phyloP scores from a whole-genome alignment of 148 eudicot genomes.

The Diospyros lotus region DNA sequence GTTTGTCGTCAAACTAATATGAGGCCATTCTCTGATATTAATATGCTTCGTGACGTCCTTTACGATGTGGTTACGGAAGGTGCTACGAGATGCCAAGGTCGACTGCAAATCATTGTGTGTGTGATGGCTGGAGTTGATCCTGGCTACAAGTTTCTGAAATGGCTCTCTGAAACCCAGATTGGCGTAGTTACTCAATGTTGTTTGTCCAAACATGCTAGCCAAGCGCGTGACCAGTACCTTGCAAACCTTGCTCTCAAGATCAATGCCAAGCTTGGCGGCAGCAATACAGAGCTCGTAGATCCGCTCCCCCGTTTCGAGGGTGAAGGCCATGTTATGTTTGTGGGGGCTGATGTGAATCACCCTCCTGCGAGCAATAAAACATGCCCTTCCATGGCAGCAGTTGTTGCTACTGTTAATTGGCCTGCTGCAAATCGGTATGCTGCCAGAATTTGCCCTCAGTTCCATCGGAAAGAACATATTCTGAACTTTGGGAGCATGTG shows the following conservation, averaged over 20 bases:
- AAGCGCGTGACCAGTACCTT: constrained; percentile 41
- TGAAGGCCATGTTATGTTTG: constrained; percentile 37
- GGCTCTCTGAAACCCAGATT: constrained; percentile 54
- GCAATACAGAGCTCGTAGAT: too few species aligned
- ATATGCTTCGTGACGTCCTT: constrained; percentile 20
- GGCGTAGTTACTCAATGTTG: constrained; percentile 78
- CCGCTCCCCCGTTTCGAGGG: constrained; percentile 13
- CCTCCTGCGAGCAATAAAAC: constrained; percentile 18
- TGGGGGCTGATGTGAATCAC: constrained; percentile 44
- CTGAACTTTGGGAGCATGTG: constrained; percentile 31
- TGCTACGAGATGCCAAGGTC: not conserved
- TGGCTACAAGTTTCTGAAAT: constrained; percentile 48
- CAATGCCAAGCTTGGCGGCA: too few species aligned
- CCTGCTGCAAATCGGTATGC: constrained; percentile 35
- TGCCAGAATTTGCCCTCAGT: constrained; percentile 29
- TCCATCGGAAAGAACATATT: constrained; percentile 25
- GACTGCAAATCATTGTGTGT: constrained; percentile 48
- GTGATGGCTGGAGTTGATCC: constrained; percentile 36
- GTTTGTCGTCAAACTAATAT: constrained; percentile 11
- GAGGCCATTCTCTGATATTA: constrained; percentile 20
- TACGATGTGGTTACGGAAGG: constrained; percentile 20
- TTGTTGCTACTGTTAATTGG: constrained; percentile 38
- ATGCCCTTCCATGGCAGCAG: constrained; percentile 37
- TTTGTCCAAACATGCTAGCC: constrained; percentile 34
- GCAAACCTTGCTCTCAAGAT: constrained; percentile 44